A percentile compares a stretch with the other conserved stretches of the same genome.
Evolutionary conservation across 2,329 filamentous ascomycete genomes (phyloP).

Genomic region (Hawksworthiomyces lignivorus): DNA sequence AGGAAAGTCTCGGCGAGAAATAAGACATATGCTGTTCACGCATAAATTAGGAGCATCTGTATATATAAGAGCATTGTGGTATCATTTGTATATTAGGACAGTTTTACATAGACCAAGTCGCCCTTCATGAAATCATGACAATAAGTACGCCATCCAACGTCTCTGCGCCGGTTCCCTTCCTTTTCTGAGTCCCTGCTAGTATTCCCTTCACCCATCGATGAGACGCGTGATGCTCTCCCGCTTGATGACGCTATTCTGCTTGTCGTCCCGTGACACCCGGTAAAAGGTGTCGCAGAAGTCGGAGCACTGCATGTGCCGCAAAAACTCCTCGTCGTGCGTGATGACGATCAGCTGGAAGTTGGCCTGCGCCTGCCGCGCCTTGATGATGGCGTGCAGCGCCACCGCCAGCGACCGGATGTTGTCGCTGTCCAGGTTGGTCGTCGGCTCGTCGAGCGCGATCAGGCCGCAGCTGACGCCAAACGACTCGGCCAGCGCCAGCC

Average conservation of each 20-base stretch:
- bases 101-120: too few relatives aligned
- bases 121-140: too few relatives aligned
- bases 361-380: constrained; percentile 69
- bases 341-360: constrained; percentile 99
- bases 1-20: background rate
- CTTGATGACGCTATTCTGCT: constrained; percentile 82
- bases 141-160: too few relatives aligned
- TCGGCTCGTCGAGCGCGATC: constrained; percentile 89
- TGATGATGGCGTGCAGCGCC: constrained; percentile 81
- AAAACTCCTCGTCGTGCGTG: constrained; percentile 95
- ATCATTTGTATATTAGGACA: too few relatives aligned
- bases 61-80: too few relatives aligned
- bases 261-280: constrained; percentile 72
- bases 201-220: constrained; percentile 27
- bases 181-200: too few relatives aligned
- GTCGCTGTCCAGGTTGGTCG: constrained; percentile 90
- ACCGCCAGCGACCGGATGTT: constrained; percentile 87
- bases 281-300: constrained; percentile 94
- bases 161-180: too few relatives aligned
- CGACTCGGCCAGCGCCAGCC: constrained; percentile 88
- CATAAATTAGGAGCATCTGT: too few relatives aligned
- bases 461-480: constrained; percentile 95
- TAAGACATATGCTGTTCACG: too few relatives aligned
- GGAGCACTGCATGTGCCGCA: constrained; percentile 85
- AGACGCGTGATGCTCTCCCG: constrained; percentile 53